A percentile compares a stretch with the other conserved stretches of the same genome.
These are phyloP conservation scores for Calonectria crousiana DNA, from an alignment of 2,329 filamentous ascomycete genomes.

Conservation along the genomic window DNA sequence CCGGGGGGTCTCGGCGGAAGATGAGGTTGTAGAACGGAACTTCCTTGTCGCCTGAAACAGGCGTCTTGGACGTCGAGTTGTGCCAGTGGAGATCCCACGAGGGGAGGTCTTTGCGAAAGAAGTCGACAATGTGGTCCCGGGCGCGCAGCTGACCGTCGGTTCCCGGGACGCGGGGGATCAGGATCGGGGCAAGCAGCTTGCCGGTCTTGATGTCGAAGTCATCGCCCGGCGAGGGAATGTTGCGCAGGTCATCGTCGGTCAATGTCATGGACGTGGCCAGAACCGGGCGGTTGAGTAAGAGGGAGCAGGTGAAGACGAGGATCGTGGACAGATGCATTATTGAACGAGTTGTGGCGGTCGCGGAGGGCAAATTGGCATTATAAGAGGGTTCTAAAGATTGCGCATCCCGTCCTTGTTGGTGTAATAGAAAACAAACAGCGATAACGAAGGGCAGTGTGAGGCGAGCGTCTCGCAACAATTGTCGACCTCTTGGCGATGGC, in stretches of 20 bases:
- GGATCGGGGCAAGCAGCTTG: conserved; percentile 84
- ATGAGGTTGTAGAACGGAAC: conserved; percentile 91
- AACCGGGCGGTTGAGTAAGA: conserved; percentile 37
- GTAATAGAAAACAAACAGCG: conserved; percentile 46
- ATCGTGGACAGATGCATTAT: conserved; percentile 37
- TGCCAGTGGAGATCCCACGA: conserved; percentile 86
- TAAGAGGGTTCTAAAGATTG: neutral
- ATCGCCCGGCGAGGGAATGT: conserved; percentile 76
- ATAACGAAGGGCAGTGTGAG: neutral
- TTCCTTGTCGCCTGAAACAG: conserved; percentile 75
- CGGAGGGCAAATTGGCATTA: conserved; percentile 19
- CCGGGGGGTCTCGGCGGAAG: conserved; percentile 88
- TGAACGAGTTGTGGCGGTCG: conserved; percentile 19
- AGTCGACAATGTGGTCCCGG: conserved; percentile 85
- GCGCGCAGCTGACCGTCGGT: conserved; percentile 80
- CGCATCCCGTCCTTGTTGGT: conserved; percentile 45
- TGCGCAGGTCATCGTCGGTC: conserved; percentile 79
- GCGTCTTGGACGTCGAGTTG: conserved; percentile 89
- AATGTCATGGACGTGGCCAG: conserved; percentile 63
- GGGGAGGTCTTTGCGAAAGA: conserved; percentile 81
- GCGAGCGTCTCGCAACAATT: neutral
- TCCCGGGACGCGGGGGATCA: conserved; percentile 89
- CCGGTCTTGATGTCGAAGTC: conserved; percentile 86
- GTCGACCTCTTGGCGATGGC: neutral
- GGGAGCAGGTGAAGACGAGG: conserved; percentile 33